Evolutionary conservation across 805 yeast genomes (phyloP).

Genomic region (Myxozyma mucilagina): DNA sequence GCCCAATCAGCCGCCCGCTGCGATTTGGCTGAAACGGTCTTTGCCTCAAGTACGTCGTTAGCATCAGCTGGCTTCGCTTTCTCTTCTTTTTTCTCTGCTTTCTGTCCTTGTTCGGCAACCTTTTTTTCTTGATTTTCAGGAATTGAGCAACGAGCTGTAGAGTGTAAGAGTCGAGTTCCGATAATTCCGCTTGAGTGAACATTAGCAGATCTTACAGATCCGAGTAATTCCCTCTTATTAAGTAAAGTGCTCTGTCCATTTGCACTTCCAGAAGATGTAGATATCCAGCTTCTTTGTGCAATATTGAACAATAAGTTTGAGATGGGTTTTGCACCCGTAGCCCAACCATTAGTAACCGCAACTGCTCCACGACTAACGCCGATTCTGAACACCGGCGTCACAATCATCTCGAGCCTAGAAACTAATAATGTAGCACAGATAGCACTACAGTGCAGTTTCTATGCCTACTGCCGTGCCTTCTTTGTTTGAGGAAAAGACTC

Average conservation of each 20-base stretch:
- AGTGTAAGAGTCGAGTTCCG: not conserved
- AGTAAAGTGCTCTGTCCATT: too few relatives aligned
- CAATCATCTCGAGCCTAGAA: not conserved
- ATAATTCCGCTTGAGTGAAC: not conserved
- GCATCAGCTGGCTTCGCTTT: not conserved
- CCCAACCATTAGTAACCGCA: too few relatives aligned
- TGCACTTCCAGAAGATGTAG: too few relatives aligned
- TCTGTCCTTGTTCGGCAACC: not conserved
- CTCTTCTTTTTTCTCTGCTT: not conserved
- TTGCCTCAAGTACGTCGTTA: constrained; percentile 20
- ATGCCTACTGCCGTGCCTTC: too few relatives aligned
- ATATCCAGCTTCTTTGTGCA: too few relatives aligned
- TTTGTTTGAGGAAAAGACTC: too few relatives aligned
- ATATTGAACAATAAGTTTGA: too few relatives aligned
- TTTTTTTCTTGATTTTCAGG: not conserved
- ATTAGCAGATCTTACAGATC: not conserved
- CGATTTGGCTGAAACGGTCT: constrained; percentile 7
- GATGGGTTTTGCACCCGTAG: too few relatives aligned
- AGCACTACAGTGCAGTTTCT: not conserved
- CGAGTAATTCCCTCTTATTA: too few relatives aligned
- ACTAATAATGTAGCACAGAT: too few relatives aligned
- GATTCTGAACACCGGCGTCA: not conserved
- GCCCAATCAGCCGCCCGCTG: constrained; percentile 32
- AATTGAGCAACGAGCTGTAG: not conserved
- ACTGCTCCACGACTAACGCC: too few relatives aligned